phyloP scores from a whole-genome alignment of 1,139 yeast genomes.

The Debaryomyces coudertii region DNA sequence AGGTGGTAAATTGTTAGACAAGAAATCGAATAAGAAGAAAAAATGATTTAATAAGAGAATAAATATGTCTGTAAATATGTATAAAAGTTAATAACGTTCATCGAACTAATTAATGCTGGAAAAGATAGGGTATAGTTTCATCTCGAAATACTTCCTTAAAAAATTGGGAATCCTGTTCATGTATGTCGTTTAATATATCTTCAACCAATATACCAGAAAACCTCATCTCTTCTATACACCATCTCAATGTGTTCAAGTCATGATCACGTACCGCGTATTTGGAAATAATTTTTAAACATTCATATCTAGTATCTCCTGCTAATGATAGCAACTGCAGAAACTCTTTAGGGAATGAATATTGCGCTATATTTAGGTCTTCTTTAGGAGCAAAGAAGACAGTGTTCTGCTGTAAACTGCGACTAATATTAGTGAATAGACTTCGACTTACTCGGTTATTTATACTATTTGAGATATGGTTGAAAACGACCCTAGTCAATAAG shows the following conservation, averaged over 20 bases:
- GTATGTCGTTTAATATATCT: slow-evolving; percentile 21
- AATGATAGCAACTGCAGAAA: slow-evolving; percentile 12
- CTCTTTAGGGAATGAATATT: slow-evolving; percentile 17
- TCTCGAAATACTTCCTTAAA: slow-evolving; percentile 7
- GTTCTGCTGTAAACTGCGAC: neutral
- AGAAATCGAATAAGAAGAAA: slow-evolving; percentile 43
- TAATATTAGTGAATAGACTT: slow-evolving; percentile 12
- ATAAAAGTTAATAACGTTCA: slow-evolving; percentile 8
- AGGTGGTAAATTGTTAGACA: slow-evolving; percentile 63
- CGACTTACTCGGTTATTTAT: slow-evolving; percentile 17
- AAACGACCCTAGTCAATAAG: slow-evolving; percentile 14
- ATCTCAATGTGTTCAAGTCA: slow-evolving; percentile 27
- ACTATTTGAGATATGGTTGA: slow-evolving; percentile 15
- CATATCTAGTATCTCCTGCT: slow-evolving; percentile 10
- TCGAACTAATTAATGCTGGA: neutral
- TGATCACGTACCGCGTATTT: slow-evolving; percentile 26
- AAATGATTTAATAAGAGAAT: slow-evolving; percentile 18
- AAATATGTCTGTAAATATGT: slow-evolving; percentile 20
- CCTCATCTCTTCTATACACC: slow-evolving; percentile 41
- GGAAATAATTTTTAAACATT: slow-evolving; percentile 23
- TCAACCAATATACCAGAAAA: slow-evolving; percentile 30
- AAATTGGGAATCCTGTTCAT: slow-evolving; percentile 6
- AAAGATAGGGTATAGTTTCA: neutral
- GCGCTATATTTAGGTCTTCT: slow-evolving; percentile 12
- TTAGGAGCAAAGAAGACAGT: neutral